Evolutionary conservation across 495 filamentous ascomycete species (phyloP), one percentile per base, ranked within the genome.

Genomic region (Cryomyces minteri): DNA sequence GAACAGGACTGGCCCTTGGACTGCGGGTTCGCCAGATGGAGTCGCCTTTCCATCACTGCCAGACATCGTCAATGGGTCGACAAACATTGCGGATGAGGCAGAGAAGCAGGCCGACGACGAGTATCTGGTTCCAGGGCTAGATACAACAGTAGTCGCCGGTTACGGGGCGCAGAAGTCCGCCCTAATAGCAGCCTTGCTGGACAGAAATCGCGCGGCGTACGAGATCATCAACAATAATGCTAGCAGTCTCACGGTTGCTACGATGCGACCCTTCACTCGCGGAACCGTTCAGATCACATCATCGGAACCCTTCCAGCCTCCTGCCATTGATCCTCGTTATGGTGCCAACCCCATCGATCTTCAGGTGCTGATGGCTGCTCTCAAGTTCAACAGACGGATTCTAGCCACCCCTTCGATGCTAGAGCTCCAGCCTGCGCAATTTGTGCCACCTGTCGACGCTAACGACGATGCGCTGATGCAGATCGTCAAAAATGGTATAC

Each of bases 311-410:
- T 52, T 57, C 36, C 38, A 40, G 9, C 48, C 52, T 5, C 54
- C 54, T 2, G 8, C 47, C 31, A 54, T 57, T 31, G 47, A 57
- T 34, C 52, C 52, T 10, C 33, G 65, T 8, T 64, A 62, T 5
- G 58, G 60, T 6, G 63, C 64, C 25, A 62, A 70, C 32, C 54
- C 66, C 0, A 45, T 64, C 10, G 68, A 71, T 31, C 54, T 62
- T 30, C 49, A 62, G 32, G 44, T 70, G n/a, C 52, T 67, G 11
- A 40, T 61, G 30, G 55, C 60, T 10, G 63, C 52, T 1, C 50
- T 69, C 36, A 50, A 47, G 12, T 64, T 65, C 40, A 60, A 56
- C 45, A 49, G 62, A 5, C 51, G 48, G 7, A 44, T 70, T 25
- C 47, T 66, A 11, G 46, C 52, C 25, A 66, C 62, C 0, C 33